Conservation (phyloP, 352 stramenopile genomes). For the Pythium scleroteichum region DNA sequence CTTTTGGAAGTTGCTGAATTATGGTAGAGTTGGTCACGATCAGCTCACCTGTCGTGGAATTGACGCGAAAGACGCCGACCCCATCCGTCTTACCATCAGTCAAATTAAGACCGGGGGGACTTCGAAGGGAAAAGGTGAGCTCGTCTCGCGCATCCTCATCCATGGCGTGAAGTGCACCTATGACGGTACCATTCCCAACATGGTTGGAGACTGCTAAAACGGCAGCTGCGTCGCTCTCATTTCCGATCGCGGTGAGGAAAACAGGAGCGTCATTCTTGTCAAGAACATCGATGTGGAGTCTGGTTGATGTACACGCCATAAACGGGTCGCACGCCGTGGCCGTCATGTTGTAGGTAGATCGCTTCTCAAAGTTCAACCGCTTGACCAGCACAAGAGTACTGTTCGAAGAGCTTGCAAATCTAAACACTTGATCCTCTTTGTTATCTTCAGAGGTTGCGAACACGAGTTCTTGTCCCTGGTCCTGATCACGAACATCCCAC, state of each 20-base stretch:
- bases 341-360: conserved; percentile 9
- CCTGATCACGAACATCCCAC: conserved; percentile 30
- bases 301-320: conserved; percentile 21
- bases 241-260: background rate
- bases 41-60: conserved; percentile 23
- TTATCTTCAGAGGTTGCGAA: conserved; percentile 29
- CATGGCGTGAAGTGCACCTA: conserved; percentile 19
- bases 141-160: conserved; percentile 24
- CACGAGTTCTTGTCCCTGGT: conserved; percentile 28
- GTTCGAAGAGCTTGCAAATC: conserved; percentile 13
- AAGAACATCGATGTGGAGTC: conserved; percentile 11
- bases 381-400: conserved; percentile 21
- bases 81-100: conserved; percentile 7
- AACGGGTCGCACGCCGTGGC: conserved; percentile 28
- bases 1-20: conserved; percentile 22
- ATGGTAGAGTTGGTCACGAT: conserved; percentile 14
- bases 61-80: conserved; percentile 9
- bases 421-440: conserved; percentile 17
- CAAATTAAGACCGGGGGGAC: background rate
- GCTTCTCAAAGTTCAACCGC: conserved; percentile 25
- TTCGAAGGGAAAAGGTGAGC: conserved; percentile 16
- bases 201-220: conserved; percentile 23
- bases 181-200: background rate
- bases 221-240: background rate
- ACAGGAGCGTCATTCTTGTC: conserved; percentile 30